Evolutionary conservation across 352 stramenopile species (phyloP).

Genomic region (Globisporangium yorkense): DNA sequence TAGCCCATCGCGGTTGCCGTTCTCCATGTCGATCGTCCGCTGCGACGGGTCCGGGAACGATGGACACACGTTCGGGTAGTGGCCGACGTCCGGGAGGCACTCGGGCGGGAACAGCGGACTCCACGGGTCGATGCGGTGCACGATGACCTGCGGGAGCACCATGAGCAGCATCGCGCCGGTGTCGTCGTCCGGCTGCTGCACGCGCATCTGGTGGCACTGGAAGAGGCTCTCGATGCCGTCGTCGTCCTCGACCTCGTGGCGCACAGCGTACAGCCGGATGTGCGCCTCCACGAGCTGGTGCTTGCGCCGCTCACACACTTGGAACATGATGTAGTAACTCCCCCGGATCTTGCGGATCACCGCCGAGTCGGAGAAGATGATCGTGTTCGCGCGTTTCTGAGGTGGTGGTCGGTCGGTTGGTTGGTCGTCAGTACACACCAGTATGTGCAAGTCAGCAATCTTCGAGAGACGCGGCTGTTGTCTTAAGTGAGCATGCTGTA

Average conservation of each 20-base stretch:
- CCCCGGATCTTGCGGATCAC: slow-evolving; percentile 88
- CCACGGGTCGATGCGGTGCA: slow-evolving; percentile 85
- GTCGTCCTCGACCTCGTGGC: slow-evolving; percentile 53
- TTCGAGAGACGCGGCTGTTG: background rate
- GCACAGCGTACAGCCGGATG: slow-evolving; percentile 79
- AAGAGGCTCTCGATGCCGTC: slow-evolving; percentile 52
- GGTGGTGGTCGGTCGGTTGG: background rate
- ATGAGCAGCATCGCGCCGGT: slow-evolving; percentile 76
- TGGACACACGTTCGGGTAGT: slow-evolving; percentile 45
- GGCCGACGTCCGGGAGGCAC: slow-evolving; percentile 42
- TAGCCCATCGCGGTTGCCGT: slow-evolving; percentile 72
- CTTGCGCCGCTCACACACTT: slow-evolving; percentile 86
- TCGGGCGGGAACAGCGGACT: slow-evolving; percentile 76
- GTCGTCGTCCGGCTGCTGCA: slow-evolving; percentile 86
- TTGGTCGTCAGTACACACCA: no score
- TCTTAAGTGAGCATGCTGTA: background rate
- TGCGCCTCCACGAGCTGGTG: slow-evolving; percentile 86
- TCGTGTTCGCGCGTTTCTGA: slow-evolving; percentile 78
- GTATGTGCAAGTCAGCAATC: background rate
- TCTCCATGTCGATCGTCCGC: slow-evolving; percentile 74
- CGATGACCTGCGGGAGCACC: slow-evolving; percentile 72
- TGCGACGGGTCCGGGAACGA: slow-evolving; percentile 70
- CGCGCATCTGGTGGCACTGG: slow-evolving; percentile 81
- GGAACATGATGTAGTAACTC: slow-evolving; percentile 90
- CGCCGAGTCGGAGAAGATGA: slow-evolving; percentile 82